Evolutionary conservation across 2,329 filamentous ascomycete genomes (phyloP).

Genomic region (Aspergillus pseudoterreus): DNA sequence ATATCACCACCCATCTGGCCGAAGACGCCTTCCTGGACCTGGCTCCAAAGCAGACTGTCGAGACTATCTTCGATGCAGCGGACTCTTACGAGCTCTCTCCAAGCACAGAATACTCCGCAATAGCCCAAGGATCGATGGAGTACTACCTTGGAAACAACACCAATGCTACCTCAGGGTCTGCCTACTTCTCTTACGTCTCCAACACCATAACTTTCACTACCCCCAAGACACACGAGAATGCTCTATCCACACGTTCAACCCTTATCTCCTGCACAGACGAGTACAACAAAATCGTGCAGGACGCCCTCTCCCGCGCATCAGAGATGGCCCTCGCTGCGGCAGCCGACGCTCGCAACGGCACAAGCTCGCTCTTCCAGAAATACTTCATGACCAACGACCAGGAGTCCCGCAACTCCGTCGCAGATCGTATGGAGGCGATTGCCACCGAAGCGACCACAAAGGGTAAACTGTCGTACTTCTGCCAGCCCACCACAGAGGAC

Average conservation of each 20-base stretch:
- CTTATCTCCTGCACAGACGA: constrained; percentile 9
- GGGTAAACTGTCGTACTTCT: constrained; percentile 14
- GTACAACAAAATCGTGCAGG: constrained; percentile 7
- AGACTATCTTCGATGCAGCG: constrained; percentile 12
- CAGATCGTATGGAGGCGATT: constrained; percentile 12
- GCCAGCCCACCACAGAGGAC: constrained; percentile 9
- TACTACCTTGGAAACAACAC: constrained; percentile 6
- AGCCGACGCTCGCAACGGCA: constrained; percentile 8
- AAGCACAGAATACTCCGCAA: constrained; percentile 8
- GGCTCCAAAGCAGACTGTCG: constrained; percentile 11
- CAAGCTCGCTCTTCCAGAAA: constrained; percentile 9
- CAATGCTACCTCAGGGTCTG: constrained; percentile 4
- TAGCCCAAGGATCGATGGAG: constrained; percentile 9
- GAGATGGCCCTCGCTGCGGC: constrained; percentile 13
- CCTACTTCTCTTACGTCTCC: constrained; percentile 6
- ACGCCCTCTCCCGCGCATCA: constrained; percentile 8
- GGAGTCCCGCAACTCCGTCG: constrained; percentile 7
- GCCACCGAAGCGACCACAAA: constrained; percentile 12
- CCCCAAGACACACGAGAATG: not conserved
- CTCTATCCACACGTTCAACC: constrained; percentile 8
- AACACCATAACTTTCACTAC: constrained; percentile 11
- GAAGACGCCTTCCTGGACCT: constrained; percentile 11
- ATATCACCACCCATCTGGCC: constrained; percentile 9
- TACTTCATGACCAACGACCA: constrained; percentile 14
- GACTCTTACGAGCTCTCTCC: constrained; percentile 11